These are phyloP conservation scores for Aspergillus niger DNA, from an alignment of 2,329 filamentous ascomycete species.

Conservation along the genomic window DNA sequence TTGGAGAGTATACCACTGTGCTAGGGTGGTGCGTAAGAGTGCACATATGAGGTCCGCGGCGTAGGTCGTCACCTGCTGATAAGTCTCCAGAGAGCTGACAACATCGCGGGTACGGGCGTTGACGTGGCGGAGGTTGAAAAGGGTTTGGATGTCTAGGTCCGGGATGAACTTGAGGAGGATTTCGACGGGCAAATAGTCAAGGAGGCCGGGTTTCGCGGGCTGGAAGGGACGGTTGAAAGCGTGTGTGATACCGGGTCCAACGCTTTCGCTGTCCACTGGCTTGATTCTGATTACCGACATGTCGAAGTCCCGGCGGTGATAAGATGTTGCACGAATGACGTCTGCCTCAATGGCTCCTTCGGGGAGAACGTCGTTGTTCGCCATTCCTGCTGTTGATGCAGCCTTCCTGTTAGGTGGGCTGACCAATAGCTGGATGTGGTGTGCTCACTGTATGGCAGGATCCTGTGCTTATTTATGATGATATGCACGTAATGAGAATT, in stretches of 20 bases:
- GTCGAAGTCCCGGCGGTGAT: slow-evolving; percentile 13
- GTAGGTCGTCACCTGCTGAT: slow-evolving; percentile 15
- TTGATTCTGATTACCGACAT: neutral
- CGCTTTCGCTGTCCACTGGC: fast-evolving
- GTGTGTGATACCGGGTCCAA: neutral
- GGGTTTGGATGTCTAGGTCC: neutral
- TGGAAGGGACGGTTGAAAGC: neutral
- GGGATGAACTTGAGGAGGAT: neutral
- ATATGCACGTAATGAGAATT: too few species aligned
- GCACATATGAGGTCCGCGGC: slow-evolving; percentile 20
- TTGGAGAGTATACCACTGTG: slow-evolving; percentile 14
- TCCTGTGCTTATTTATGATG: too few species aligned
- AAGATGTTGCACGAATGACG: slow-evolving; percentile 21
- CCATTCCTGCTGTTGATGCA: too few species aligned
- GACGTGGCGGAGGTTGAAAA: slow-evolving; percentile 17
- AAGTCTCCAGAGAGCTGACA: slow-evolving; percentile 19
- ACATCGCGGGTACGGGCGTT: slow-evolving; percentile 15
- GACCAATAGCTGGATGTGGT: too few species aligned
- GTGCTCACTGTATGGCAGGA: too few species aligned
- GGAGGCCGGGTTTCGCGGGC: neutral
- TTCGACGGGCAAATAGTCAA: neutral
- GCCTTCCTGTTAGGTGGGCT: too few species aligned
- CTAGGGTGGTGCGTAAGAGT: slow-evolving; percentile 21
- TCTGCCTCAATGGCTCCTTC: too few species aligned
- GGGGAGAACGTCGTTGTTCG: too few species aligned